A percentile compares a stretch with the other conserved stretches of the same genome.
Conservation (phyloP, 306 rosid species). For the Sicyos edulis region DNA sequence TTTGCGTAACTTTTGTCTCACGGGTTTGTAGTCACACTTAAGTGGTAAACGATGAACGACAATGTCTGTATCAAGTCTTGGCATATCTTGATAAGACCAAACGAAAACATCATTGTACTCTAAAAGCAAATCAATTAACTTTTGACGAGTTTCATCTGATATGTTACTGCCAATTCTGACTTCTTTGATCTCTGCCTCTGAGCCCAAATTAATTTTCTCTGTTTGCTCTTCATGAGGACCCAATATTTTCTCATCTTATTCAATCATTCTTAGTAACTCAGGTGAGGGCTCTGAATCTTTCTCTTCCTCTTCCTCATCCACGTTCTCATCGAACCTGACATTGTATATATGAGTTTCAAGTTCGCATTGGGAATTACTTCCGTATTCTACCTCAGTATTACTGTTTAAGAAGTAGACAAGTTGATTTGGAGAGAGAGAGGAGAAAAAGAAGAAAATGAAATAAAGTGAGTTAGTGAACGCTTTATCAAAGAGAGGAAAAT, state of each 20-base stretch:
- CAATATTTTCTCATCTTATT: neutral
- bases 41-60: too few relatives aligned
- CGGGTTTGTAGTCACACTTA: too few relatives aligned
- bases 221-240: neutral
- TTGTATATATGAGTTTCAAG: neutral
- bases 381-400: neutral
- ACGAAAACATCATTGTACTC: neutral
- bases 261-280: neutral
- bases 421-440: neutral
- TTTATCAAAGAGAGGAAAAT: too few relatives aligned
- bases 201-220: neutral
- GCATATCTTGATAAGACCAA: neutral
- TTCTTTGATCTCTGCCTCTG: neutral
- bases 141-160: neutral
- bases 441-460: neutral
- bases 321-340: neutral
- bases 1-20: too few relatives aligned
- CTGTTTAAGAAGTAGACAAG: neutral
- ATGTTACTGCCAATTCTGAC: neutral
- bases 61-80: neutral
- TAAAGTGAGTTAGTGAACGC: too few relatives aligned
- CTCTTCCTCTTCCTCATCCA: neutral
- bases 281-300: neutral
- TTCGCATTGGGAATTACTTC: neutral
- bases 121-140: neutral